These are phyloP conservation scores for Pleurotus giganteus DNA, from an alignment of 768 basidiomycete species.

Conservation along the genomic window DNA sequence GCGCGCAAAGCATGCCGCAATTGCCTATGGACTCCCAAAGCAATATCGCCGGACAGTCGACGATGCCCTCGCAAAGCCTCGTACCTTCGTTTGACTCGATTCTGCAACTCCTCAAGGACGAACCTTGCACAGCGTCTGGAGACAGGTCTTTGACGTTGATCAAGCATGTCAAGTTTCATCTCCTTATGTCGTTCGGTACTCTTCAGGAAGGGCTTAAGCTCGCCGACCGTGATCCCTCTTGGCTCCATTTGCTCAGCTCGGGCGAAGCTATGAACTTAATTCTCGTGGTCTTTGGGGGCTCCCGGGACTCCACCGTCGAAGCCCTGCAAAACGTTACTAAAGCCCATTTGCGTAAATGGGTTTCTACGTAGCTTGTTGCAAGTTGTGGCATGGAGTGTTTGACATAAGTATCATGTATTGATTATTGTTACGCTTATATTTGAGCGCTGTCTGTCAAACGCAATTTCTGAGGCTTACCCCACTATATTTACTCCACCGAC, in stretches of 20 bases:
- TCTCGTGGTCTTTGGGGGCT: slow-evolving; percentile 23
- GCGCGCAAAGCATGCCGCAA: slow-evolving; percentile 12
- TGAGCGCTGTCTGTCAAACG: too few relatives aligned
- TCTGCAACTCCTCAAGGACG: slow-evolving; percentile 16
- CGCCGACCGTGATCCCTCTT: slow-evolving; percentile 29
- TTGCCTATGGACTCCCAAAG: slow-evolving; percentile 2
- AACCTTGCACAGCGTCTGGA: slow-evolving; percentile 5
- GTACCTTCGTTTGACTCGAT: slow-evolving; percentile 20
- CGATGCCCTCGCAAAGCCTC: slow-evolving; percentile 12
- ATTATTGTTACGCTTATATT: background rate
- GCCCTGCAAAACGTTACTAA: slow-evolving; percentile 7
- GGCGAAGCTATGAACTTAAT: slow-evolving; percentile 24
- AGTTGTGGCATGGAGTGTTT: background rate
- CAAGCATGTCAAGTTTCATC: slow-evolving; percentile 33
- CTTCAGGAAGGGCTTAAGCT: slow-evolving; percentile 26
- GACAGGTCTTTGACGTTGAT: slow-evolving; percentile 12
- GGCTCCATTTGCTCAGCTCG: slow-evolving; percentile 25
- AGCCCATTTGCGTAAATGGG: slow-evolving; percentile 6
- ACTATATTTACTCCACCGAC: too few relatives aligned
- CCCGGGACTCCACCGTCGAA: slow-evolving; percentile 11
- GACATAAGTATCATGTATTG: too few relatives aligned
- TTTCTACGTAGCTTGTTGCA: background rate
- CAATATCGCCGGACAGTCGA: slow-evolving; percentile 1
- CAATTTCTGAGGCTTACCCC: too few relatives aligned
- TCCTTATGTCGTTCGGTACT: slow-evolving; percentile 36